Conservation (phyloP, 164 flowering plant species). For the Chloranthus sessilifolius region DNA sequence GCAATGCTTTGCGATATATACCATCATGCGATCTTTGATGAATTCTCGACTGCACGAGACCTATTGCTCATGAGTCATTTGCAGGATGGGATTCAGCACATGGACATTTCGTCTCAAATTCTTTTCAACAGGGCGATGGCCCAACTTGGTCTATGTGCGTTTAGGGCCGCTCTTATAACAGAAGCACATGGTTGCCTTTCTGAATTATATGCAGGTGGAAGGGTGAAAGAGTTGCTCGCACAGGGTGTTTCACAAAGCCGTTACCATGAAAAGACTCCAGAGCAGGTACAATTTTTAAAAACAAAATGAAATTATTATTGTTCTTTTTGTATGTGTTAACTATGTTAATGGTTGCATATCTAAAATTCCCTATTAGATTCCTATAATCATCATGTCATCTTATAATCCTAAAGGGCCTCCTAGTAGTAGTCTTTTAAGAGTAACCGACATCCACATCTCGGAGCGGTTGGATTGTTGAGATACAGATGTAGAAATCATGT, state of each 20-base stretch:
- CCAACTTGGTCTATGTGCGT: constrained; percentile 88
- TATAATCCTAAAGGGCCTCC: too few relatives aligned
- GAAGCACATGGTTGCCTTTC: constrained; percentile 86
- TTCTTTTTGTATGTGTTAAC: too few relatives aligned
- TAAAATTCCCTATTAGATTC: too few relatives aligned
- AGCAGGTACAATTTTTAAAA: too few relatives aligned
- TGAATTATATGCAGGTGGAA: constrained; percentile 87
- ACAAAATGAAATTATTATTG: too few relatives aligned
- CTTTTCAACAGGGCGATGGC: constrained; percentile 96
- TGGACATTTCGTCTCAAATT: constrained; percentile 88
- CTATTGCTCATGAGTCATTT: constrained; percentile 90
- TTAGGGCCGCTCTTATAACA: constrained; percentile 54
- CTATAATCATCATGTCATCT: too few relatives aligned
- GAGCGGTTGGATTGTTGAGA: too few relatives aligned
- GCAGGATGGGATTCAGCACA: constrained; percentile 74
- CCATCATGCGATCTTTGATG: constrained; percentile 82
- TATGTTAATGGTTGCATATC: too few relatives aligned
- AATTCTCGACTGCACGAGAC: constrained; percentile 69
- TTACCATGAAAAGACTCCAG: constrained; percentile 93
- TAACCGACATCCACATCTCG: too few relatives aligned
- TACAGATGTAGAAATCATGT: too few relatives aligned
- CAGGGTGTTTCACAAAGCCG: constrained; percentile 93
- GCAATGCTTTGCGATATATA: constrained; percentile 97
- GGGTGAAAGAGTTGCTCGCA: constrained; percentile 90
- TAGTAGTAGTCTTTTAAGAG: too few relatives aligned